Evolutionary conservation across 2,329 filamentous ascomycete genomes (phyloP).

Genomic region (Torrubiellomyces zombiae): DNA sequence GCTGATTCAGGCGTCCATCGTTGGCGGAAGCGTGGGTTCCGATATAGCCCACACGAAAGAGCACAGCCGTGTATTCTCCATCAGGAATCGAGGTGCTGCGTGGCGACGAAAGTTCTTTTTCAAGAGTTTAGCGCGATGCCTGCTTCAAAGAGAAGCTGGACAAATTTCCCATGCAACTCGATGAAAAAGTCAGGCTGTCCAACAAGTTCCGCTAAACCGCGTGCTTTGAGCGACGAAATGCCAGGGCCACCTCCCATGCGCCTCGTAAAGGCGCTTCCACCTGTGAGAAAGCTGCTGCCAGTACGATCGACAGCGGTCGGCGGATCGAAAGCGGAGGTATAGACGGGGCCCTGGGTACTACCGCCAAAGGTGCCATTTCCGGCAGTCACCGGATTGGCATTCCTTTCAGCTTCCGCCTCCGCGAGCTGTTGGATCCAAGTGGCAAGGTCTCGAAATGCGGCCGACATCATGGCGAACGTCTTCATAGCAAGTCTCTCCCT

Average conservation of each 20-base stretch:
- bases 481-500: constrained; percentile 50
- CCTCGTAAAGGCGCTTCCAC: constrained; percentile 38
- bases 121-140: constrained; percentile 35
- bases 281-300: constrained; percentile 39
- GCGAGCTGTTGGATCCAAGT: constrained; percentile 49
- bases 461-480: constrained; percentile 43
- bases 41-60: too few species aligned
- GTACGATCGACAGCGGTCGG: constrained; percentile 19
- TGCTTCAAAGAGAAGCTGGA: constrained; percentile 43
- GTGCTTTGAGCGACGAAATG: constrained; percentile 37
- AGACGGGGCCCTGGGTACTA: constrained; percentile 13
- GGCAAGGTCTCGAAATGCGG: constrained; percentile 46
- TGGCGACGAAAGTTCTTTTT: too few species aligned
- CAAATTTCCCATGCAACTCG: constrained; percentile 47
- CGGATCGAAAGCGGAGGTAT: constrained; percentile 13
- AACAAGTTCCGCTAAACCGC: constrained; percentile 48
- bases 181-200: constrained; percentile 53
- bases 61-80: too few species aligned
- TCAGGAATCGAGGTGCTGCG: too few species aligned
- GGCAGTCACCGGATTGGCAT: constrained; percentile 25
- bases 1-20: too few species aligned
- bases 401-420: constrained; percentile 43
- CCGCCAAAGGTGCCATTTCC: constrained; percentile 22
- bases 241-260: constrained; percentile 40
- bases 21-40: too few species aligned